Evolutionary conservation across 305 asterid species (phyloP), one percentile per base, ranked within the genome.

Genomic region (Stenogyne calaminthoides): DNA sequence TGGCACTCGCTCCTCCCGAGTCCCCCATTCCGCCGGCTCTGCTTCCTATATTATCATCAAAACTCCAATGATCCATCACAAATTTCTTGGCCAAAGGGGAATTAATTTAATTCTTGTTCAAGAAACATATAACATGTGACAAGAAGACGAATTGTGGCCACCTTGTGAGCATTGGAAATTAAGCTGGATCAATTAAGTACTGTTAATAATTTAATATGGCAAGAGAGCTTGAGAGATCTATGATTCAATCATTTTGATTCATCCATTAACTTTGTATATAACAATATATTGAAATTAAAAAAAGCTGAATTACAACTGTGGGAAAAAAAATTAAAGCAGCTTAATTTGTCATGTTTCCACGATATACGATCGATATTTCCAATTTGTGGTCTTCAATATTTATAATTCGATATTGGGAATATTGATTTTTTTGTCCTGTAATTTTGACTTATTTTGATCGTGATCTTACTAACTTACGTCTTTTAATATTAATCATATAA

Each of bases 1-100:
- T 86, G 2, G 76, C 84, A 1, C 60, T 75, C 80, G 87, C 87
- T 65, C 84, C 88, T 18, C 83, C 85, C 0, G 85, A 84, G 29
- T 64, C 84, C 10, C 88, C 88, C 1, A 69, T 83, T 9, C 90
- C 88, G 2, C 44, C 79, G 8, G 72, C 76, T 51, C 88, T 85
- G 5, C 81, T 80, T 44, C 82, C 90, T 20, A 80, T 86, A 8
- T 42, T 86, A 40, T 86, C 88, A 3, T 29, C 78, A 46, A 80
- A 77, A 44, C 66, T 71, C 27, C 80, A 81, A 20, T 55, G 20
- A 51, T 7, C 15, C 7, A 12, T 40, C 74, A 0, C 1, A 20
- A 47, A 70, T 36, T 61, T 67, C 49, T 44, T 11, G 3, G 57
- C 27, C 12, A 44, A 42, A 39, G 8, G 9, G 11, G 9, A 39